Percentiles rank a stretch among this genome's conserved stretches.
Conservation (phyloP, 768 basidiomycete species). For the Xerocomellus chrysenteron region DNA sequence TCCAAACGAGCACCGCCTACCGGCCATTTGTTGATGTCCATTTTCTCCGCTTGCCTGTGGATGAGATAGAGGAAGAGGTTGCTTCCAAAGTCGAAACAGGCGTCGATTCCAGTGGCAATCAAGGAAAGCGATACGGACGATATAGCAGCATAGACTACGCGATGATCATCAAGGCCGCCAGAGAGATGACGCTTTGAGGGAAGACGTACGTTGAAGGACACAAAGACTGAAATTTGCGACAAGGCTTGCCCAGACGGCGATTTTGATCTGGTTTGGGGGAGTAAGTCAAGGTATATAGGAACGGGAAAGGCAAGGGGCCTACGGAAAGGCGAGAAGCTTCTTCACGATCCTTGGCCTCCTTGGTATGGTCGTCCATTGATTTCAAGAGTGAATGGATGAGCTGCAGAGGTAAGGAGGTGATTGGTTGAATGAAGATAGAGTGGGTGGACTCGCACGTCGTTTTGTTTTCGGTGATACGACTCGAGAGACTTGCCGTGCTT, state of each 20-base stretch:
- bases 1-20: constrained; percentile 88
- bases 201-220: constrained; percentile 58
- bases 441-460: constrained; percentile 50
- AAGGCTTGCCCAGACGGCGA: constrained; percentile 86
- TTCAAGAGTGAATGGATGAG: constrained; percentile 87
- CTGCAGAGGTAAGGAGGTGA: constrained; percentile 38
- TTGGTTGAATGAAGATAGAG: not conserved
- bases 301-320: constrained; percentile 21
- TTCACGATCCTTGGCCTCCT: constrained; percentile 73
- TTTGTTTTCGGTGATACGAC: constrained; percentile 68
- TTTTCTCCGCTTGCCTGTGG: constrained; percentile 64
- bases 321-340: constrained; percentile 67
- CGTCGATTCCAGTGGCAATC: constrained; percentile 87
- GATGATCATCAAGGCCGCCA: not conserved
- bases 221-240: constrained; percentile 71
- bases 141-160: constrained; percentile 85
- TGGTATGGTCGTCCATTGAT: constrained; percentile 85
- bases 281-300: not conserved
- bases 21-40: constrained; percentile 89
- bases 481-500: constrained; percentile 64
- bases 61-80: constrained; percentile 80
- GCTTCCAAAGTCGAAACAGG: constrained; percentile 80
- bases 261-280: constrained; percentile 60
- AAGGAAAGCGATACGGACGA: constrained; percentile 82
- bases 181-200: not conserved